Conservation (phyloP, 305 asterid genomes). For the Fraxinus floribunda region DNA sequence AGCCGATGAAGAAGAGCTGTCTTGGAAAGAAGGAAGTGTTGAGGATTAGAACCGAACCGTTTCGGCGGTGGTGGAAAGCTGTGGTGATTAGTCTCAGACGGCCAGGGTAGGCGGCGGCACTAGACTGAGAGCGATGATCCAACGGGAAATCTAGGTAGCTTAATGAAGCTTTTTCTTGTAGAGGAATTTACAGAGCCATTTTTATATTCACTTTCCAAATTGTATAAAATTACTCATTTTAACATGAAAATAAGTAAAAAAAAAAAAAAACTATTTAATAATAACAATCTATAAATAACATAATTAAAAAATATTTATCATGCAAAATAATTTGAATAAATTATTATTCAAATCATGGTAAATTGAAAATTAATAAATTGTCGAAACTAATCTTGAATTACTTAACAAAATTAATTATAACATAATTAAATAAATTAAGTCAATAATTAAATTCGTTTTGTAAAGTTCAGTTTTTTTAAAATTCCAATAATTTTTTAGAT, state of each 20-base stretch:
- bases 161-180: background rate
- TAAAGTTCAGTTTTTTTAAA: background rate
- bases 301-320: no score
- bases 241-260: background rate
- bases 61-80: background rate
- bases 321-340: background rate
- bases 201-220: background rate
- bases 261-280: no score
- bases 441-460: background rate
- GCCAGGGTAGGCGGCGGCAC: background rate
- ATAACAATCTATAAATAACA: no score
- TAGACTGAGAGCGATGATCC: constrained; percentile 2
- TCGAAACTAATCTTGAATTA: background rate
- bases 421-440: background rate
- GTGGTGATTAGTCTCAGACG: background rate
- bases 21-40: background rate
- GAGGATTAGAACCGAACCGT: background rate
- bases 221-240: background rate
- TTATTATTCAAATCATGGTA: background rate
- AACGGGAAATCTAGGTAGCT: background rate
- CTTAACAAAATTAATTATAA: background rate
- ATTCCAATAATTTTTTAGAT: background rate
- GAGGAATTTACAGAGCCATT: background rate
- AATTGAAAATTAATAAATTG: background rate
- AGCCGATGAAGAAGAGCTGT: background rate